phyloP scores from a whole-genome alignment of 2,329 filamentous ascomycete genomes.

The Clathrospora elynae region DNA sequence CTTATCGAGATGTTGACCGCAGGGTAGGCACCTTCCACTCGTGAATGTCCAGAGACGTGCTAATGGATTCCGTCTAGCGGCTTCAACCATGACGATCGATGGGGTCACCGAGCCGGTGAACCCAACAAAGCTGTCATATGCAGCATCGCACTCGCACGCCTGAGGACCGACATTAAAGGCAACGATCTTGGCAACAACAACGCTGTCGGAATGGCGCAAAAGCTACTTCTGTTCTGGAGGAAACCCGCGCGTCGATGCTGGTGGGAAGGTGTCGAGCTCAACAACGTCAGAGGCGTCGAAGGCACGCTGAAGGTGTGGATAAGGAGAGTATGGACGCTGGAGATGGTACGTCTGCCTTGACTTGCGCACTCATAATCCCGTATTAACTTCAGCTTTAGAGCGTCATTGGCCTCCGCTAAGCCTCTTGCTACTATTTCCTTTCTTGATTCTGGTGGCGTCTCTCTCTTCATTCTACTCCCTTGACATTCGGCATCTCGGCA shows the following conservation, averaged over 20 bases:
- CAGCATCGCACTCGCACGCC: slow-evolving; percentile 87
- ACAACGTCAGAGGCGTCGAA: slow-evolving; percentile 86
- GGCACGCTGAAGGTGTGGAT: slow-evolving; percentile 98
- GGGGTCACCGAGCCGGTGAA: slow-evolving; percentile 96
- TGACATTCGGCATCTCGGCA: slow-evolving; percentile 13
- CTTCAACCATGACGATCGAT: slow-evolving; percentile 92
- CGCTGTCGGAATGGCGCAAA: slow-evolving; percentile 97
- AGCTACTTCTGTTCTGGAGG: slow-evolving; percentile 95
- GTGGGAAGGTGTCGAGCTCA: slow-evolving; percentile 97
- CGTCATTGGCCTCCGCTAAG: slow-evolving; percentile 79
- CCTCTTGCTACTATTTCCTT: slow-evolving; percentile 10
- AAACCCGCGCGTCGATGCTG: slow-evolving; percentile 96
- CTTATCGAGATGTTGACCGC: slow-evolving; percentile 99
- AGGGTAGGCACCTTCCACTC: slow-evolving; percentile 65
- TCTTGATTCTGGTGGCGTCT: slow-evolving; percentile 24
- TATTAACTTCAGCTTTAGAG: slow-evolving; percentile 58
- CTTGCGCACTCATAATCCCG: not conserved
- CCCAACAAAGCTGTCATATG: slow-evolving; percentile 99
- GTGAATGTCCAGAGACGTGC: not conserved
- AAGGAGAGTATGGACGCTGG: slow-evolving; percentile 93
- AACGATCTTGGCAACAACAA: slow-evolving; percentile 74
- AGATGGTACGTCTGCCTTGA: slow-evolving; percentile 68
- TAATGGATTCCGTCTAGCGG: slow-evolving; percentile 66
- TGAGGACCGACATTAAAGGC: slow-evolving; percentile 86
- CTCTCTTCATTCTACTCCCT: slow-evolving; percentile 5